These are phyloP conservation scores for Violaceomyces palustris DNA, from an alignment of 1,284 basidiomycete species.

Conservation along the genomic window DNA sequence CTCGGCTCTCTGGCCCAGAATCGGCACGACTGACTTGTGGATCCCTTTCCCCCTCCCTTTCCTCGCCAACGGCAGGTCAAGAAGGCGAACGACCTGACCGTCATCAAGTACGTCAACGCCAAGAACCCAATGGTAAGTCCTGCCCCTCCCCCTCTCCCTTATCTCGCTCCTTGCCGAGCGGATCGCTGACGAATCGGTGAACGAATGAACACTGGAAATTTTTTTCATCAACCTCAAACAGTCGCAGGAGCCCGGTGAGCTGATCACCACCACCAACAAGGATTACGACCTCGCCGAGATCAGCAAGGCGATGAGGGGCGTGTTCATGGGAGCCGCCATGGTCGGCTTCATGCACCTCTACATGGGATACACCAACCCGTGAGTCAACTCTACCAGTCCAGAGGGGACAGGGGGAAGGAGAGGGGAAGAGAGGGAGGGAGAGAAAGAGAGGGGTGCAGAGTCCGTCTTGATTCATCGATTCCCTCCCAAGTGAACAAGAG, in stretches of 20 bases:
- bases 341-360: constrained; percentile 53
- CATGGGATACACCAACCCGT: constrained; percentile 52
- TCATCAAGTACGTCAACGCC: constrained; percentile 76
- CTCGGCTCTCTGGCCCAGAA: constrained; percentile 61
- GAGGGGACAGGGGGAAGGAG: too few species aligned
- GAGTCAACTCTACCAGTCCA: too few species aligned
- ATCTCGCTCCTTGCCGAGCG: not conserved
- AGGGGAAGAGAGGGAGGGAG: too few species aligned
- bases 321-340: constrained; percentile 53
- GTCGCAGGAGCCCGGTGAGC: constrained; percentile 67
- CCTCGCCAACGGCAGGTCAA: constrained; percentile 60
- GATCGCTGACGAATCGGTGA: not conserved
- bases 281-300: constrained; percentile 89
- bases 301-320: constrained; percentile 70
- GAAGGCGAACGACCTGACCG: constrained; percentile 88
- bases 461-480: too few species aligned
- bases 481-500: too few species aligned
- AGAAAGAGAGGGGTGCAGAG: too few species aligned
- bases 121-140: constrained; percentile 42
- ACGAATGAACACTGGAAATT: not conserved
- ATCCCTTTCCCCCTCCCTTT: not conserved
- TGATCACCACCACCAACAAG: constrained; percentile 83
- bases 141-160: not conserved
- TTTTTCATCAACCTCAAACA: constrained; percentile 1
- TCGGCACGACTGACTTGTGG: constrained; percentile 69